Percentiles rank a stretch among this genome's conserved stretches.
Conservation (phyloP, 208 protist species). For the Leishmania turanica region DNA sequence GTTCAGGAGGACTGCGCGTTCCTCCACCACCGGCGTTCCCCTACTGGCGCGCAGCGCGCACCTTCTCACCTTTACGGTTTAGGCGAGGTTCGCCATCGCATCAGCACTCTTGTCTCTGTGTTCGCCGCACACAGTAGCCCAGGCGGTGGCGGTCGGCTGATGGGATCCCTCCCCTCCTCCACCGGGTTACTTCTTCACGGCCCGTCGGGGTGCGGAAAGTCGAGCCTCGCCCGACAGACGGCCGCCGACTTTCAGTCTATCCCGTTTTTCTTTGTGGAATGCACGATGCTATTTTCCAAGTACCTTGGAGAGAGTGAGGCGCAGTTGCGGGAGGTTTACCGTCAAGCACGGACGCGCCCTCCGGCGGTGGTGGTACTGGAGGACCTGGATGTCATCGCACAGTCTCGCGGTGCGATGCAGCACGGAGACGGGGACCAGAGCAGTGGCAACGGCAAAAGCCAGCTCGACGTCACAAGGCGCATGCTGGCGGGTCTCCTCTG, state of each 20-base stretch:
- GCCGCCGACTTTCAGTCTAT: conserved; percentile 38
- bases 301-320: conserved; percentile 92
- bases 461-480: conserved; percentile 67
- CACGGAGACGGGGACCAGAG: conserved; percentile 8
- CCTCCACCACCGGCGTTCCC: conserved; percentile 21
- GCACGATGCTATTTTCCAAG: conserved; percentile 85
- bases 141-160: conserved; percentile 25
- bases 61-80: conserved; percentile 55
- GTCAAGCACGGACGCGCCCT: conserved; percentile 44
- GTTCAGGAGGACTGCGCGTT: conserved; percentile 7
- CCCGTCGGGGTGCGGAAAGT: conserved; percentile 85
- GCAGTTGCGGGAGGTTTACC: conserved; percentile 80
- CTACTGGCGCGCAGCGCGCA: not conserved
- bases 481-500: conserved; percentile 97
- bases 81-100: conserved; percentile 33
- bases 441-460: conserved; percentile 12
- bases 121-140: conserved; percentile 25
- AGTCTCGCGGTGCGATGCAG: conserved; percentile 54
- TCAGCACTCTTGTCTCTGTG: conserved; percentile 44
- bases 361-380: conserved; percentile 89
- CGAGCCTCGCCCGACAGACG: conserved; percentile 48
- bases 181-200: conserved; percentile 86
- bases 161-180: conserved; percentile 44
- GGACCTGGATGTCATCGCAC: conserved; percentile 82
- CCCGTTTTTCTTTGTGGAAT: conserved; percentile 69